These are phyloP conservation scores for Fusarium heterosporum DNA, from an alignment of 2,329 filamentous ascomycete species.

Conservation along the genomic window DNA sequence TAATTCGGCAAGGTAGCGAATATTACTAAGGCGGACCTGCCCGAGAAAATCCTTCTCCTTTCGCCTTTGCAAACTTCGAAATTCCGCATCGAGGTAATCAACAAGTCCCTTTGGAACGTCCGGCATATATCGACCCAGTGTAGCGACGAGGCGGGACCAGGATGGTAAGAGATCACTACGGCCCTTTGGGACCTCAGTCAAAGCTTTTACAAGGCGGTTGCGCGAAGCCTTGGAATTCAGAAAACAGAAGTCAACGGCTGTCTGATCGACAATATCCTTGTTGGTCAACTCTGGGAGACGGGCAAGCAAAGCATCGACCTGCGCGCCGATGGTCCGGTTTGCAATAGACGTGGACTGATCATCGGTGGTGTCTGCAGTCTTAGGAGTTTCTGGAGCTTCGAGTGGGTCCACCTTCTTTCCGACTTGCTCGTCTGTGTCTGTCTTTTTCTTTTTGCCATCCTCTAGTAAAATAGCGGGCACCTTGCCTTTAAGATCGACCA, in stretches of 20 bases:
- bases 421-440: slow-evolving; percentile 82
- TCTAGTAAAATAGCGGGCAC: slow-evolving; percentile 94
- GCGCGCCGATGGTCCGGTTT: slow-evolving; percentile 97
- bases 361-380: slow-evolving; percentile 69
- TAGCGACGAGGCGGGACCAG: slow-evolving; percentile 93
- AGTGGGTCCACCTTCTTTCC: slow-evolving; percentile 76
- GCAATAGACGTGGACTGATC: slow-evolving; percentile 94
- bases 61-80: slow-evolving; percentile 93
- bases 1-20: slow-evolving; percentile 96
- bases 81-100: slow-evolving; percentile 93
- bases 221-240: slow-evolving; percentile 98
- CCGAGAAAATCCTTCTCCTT: slow-evolving; percentile 98
- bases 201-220: slow-evolving; percentile 90
- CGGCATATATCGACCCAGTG: slow-evolving; percentile 90
- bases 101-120: slow-evolving; percentile 94
- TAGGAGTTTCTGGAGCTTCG: slow-evolving; percentile 63
- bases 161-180: slow-evolving; percentile 89
- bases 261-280: slow-evolving; percentile 91
- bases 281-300: slow-evolving; percentile 91
- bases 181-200: slow-evolving; percentile 95
- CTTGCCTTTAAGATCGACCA: slow-evolving; percentile 94
- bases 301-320: slow-evolving; percentile 90
- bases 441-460: slow-evolving; percentile 93
- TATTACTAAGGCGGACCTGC: slow-evolving; percentile 91
- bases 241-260: slow-evolving; percentile 97